These are phyloP conservation scores for Chalciporus chontae DNA, from an alignment of 768 basidiomycete species.

Conservation along the genomic window DNA sequence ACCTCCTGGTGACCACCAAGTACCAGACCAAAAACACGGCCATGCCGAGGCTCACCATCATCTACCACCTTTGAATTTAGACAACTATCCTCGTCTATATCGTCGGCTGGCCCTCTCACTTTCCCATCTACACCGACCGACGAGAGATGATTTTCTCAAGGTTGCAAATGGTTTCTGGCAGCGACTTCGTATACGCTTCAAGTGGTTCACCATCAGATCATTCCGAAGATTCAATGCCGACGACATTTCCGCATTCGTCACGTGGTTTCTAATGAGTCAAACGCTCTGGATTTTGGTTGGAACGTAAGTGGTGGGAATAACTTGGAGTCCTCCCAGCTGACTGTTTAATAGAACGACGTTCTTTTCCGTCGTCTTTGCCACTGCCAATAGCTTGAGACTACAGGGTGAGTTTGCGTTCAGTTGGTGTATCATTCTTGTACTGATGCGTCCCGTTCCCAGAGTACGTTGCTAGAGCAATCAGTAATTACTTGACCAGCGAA, in stretches of 20 bases:
- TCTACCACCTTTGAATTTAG: conserved; percentile 39
- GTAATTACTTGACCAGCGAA: conserved; percentile 88
- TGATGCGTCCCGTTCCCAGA: conserved; percentile 41
- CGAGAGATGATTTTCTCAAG: conserved; percentile 83
- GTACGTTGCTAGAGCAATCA: conserved; percentile 82
- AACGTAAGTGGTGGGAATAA: conserved; percentile 33
- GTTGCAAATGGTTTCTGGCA: conserved; percentile 91
- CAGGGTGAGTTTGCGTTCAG: conserved; percentile 54
- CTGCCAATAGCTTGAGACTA: conserved; percentile 79
- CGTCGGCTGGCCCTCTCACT: conserved; percentile 74
- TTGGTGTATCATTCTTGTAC: neutral
- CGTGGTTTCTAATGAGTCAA: conserved; percentile 95
- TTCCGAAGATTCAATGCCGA: conserved; percentile 95
- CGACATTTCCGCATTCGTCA: conserved; percentile 94
- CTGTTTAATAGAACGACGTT: conserved; percentile 72
- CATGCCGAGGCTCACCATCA: conserved; percentile 6
- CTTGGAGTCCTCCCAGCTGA: conserved; percentile 3
- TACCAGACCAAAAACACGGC: conserved; percentile 6
- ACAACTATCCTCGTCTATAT: conserved; percentile 80
- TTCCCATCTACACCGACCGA: conserved; percentile 75
- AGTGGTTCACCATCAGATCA: conserved; percentile 94
- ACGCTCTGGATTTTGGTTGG: conserved; percentile 94
- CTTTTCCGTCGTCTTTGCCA: conserved; percentile 89
- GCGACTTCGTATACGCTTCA: conserved; percentile 84
- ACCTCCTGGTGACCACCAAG: conserved; percentile 6